A percentile compares a stretch with the other conserved stretches of the same genome.
phyloP scores from a whole-genome alignment of 2,329 filamentous ascomycete genomes.

The Cladosporium cucumerinum region DNA sequence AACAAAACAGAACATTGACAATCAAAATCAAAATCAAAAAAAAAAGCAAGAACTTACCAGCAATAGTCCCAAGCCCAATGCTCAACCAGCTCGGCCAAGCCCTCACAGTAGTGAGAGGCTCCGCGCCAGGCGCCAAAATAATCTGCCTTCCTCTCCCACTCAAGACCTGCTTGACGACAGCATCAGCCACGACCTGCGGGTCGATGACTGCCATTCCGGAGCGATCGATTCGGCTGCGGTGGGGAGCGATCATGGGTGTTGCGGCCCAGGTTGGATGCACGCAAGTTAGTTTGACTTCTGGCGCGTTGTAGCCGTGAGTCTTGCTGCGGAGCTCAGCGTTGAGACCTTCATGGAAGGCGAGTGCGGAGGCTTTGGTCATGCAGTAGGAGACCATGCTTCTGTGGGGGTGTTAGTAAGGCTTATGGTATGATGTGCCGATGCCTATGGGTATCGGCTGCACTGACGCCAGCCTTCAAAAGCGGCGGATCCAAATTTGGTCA shows the following conservation, averaged over 20 bases:
- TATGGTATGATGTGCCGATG: background rate
- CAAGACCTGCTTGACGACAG: conserved; percentile 45
- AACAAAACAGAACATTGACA: background rate
- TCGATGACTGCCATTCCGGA: conserved; percentile 36
- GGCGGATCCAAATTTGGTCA: background rate
- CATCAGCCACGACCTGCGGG: conserved; percentile 40
- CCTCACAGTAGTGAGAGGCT: conserved; percentile 16
- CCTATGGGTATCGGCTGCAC: background rate
- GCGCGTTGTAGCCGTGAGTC: conserved; percentile 34
- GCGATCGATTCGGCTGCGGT: conserved; percentile 34
- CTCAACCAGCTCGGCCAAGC: conserved; percentile 22
- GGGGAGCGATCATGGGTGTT: conserved; percentile 39
- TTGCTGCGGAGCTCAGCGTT: conserved; percentile 41
- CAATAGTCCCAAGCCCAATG: background rate
- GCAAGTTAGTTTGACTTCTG: conserved; percentile 42
- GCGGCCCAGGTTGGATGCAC: conserved; percentile 44
- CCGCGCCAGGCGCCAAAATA: conserved; percentile 33
- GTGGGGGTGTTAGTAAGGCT: background rate
- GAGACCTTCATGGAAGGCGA: conserved; percentile 53
- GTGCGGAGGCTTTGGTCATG: conserved; percentile 50
- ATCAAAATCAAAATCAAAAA: no score
- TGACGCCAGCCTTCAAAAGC: background rate
- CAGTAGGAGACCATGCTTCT: conserved; percentile 47
- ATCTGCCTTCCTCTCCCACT: conserved; percentile 41
- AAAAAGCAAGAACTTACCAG: background rate